Percentiles rank a stretch among this genome's conserved stretches.
These are phyloP conservation scores for Nakataea oryzae DNA, from an alignment of 2,329 filamentous ascomycete genomes.

Conservation along the genomic window DNA sequence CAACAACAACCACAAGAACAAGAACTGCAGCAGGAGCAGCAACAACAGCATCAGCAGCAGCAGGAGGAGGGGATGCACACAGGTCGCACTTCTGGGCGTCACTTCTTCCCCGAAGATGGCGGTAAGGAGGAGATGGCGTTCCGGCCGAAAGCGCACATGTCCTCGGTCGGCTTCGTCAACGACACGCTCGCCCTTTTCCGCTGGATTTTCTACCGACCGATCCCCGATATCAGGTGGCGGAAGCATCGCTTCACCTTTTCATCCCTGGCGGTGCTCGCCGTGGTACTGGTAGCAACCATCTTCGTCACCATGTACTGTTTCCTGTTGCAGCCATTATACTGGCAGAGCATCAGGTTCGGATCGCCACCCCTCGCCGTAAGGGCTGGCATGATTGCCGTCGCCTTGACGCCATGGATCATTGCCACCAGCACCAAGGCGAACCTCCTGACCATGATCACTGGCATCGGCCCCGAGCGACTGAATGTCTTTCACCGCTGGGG, in stretches of 20 bases:
- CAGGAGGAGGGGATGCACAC: conserved; percentile 7
- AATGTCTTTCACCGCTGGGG: conserved; percentile 93
- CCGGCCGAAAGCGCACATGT: conserved; percentile 61
- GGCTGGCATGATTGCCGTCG: conserved; percentile 83
- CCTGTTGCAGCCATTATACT: conserved; percentile 80
- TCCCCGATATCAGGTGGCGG: conserved; percentile 62
- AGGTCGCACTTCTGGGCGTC: conserved; percentile 41
- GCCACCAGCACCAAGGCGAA: conserved; percentile 88
- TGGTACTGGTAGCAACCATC: conserved; percentile 55
- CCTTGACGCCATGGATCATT: conserved; percentile 87
- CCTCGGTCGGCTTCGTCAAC: conserved; percentile 65
- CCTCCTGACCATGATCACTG: conserved; percentile 70
- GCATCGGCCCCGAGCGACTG: conserved; percentile 82
- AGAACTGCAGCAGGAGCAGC: conserved; percentile 28
- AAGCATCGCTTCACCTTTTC: conserved; percentile 69
- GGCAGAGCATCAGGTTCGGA: conserved; percentile 74
- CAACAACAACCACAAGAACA: conserved; percentile 9
- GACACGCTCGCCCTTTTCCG: conserved; percentile 73
- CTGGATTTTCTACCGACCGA: conserved; percentile 81
- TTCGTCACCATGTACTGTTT: conserved; percentile 78
- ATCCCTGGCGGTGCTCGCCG: conserved; percentile 60
- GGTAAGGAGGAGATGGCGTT: conserved; percentile 42
- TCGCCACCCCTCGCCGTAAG: conserved; percentile 82
- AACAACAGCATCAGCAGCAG: conserved; percentile 12
- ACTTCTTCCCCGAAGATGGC: conserved; percentile 64